Conservation (phyloP, 768 basidiomycete species). For the Lyophyllum decastes region DNA sequence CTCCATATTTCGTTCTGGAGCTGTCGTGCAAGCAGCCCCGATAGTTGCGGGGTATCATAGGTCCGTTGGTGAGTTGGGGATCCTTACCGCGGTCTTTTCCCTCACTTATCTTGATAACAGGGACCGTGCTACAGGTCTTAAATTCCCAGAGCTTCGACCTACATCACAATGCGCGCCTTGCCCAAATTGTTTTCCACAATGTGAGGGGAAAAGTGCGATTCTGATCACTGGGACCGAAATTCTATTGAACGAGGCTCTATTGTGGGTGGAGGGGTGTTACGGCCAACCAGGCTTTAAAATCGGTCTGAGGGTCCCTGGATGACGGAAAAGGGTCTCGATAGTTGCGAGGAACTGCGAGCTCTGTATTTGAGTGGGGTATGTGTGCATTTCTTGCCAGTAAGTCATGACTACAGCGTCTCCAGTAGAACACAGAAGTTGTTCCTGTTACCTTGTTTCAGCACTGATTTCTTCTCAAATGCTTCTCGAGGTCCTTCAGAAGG, state of each 20-base stretch:
- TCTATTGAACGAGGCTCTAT: too few relatives aligned
- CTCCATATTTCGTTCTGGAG: neutral
- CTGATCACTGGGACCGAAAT: neutral
- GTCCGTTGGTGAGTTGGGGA: neutral
- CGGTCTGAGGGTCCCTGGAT: neutral
- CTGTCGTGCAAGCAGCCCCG: neutral
- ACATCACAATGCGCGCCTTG: neutral
- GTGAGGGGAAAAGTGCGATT: neutral
- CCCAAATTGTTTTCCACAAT: neutral
- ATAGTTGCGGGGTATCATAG: neutral
- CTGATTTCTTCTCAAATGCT: constrained; percentile 52
- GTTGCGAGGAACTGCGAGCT: neutral
- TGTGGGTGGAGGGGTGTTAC: too few relatives aligned
- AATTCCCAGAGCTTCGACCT: neutral
- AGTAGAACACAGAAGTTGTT: constrained; percentile 77
- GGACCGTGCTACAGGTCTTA: neutral
- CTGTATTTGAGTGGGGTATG: neutral
- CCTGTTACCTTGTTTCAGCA: constrained; percentile 65
- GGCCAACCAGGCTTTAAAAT: neutral
- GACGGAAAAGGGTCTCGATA: neutral
- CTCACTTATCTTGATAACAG: neutral
- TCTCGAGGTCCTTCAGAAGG: constrained; percentile 5
- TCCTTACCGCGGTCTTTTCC: neutral
- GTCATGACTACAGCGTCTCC: neutral
- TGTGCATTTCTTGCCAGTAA: neutral